Conservation (phyloP, 2,329 filamentous ascomycete species). For the Colletotrichum camelliae region DNA sequence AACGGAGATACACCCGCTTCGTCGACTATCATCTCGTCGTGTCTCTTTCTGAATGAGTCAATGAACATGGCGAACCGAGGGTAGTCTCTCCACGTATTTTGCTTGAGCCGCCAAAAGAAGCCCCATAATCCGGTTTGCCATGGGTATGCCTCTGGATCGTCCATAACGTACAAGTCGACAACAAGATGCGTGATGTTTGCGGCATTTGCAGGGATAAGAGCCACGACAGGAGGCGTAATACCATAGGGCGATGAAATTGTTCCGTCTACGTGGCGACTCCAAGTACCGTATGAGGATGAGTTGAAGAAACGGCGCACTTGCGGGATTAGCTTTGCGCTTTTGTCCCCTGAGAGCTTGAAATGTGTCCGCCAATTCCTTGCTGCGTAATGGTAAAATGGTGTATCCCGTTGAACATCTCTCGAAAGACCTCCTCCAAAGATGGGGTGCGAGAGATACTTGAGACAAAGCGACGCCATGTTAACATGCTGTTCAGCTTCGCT, state of each 20-base stretch:
- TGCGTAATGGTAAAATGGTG: constrained; percentile 25
- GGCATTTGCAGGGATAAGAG: background rate
- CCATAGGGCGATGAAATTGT: background rate
- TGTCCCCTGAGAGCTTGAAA: constrained; percentile 4
- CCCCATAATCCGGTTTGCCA: background rate
- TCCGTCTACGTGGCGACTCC: constrained; percentile 6
- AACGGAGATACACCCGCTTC: constrained; percentile 7
- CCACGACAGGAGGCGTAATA: background rate
- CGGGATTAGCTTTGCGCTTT: constrained; percentile 7
- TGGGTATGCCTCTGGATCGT: background rate
- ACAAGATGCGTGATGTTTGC: background rate
- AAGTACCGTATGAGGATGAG: constrained; percentile 23
- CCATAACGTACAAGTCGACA: background rate
- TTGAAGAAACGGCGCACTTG: background rate
- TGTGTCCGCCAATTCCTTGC: constrained; percentile 18
- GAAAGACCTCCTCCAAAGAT: background rate
- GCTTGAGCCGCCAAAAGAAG: background rate
- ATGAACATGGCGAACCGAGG: background rate
- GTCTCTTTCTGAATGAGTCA: background rate
- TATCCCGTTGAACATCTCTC: background rate
- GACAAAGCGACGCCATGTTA: constrained; percentile 24
- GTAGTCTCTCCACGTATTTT: background rate
- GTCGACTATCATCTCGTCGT: background rate
- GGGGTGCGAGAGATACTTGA: constrained; percentile 23
- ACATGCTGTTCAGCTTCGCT: constrained; percentile 15